Base-by-base conservation (phyloP, 768 basidiomycete genomes). In the Trametes maxima region DNA sequence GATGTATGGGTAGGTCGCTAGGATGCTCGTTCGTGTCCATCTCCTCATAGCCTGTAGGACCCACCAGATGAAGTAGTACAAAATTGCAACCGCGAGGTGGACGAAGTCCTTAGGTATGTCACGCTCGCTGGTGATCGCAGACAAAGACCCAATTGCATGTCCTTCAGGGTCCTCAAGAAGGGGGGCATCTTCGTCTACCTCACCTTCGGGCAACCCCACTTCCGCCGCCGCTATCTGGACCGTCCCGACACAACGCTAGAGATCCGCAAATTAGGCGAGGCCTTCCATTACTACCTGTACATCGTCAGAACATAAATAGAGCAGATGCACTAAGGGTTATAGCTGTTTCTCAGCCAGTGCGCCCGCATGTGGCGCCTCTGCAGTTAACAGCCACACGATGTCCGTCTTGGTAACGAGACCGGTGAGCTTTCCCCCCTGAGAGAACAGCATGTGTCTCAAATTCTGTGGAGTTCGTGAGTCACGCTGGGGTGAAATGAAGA, bases 161-260 rank as follows among this genome's bases (percentile, higher is more conserved):
- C 33, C 19, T 50, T 1, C 63, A 92, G 90, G 65, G 84, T 91
- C 8, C 80, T 94, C 19, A 80, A 81, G n/a, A 80, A 78, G 62
- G 74, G 62, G 1, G 88, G 89, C 0, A 64, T 77, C 2, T 91
- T 94, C 73, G 73, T 94, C 47, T 93, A 94, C 71, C 74, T 94
- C 59, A 94, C 92, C 5, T 93, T 94, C 65, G 93, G 92, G 4
- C 93, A 94, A 70, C 93, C 93, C 0, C 93, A 95, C 70, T 94
- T 95, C 71, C 86, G 93, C 42, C 79, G 80, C 57, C 85, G 84
- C 19, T 92, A 85, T 72, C 75, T 95, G 17, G 80, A 76, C 3
- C 75, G 80, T 50, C 77, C 80, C 16, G 80, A 76, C 1, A 87
- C 90, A 21, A 81, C 71, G 6, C 76, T 94, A 5, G 85, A 90